phyloP scores from a whole-genome alignment of 805 yeast species.

The Nakazawaea ernobii region DNA sequence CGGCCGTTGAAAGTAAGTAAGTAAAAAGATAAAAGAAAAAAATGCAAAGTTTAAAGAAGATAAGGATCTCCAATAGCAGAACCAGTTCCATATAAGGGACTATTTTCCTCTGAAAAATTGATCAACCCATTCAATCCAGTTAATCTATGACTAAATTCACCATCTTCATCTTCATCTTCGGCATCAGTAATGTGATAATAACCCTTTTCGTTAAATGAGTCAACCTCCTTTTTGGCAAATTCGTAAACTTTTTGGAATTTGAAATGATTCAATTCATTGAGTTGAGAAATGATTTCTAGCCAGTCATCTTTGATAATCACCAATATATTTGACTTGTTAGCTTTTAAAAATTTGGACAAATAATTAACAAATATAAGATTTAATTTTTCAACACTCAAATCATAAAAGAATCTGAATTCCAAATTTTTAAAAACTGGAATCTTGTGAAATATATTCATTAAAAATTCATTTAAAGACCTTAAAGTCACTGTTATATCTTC shows the following conservation, averaged over 20 bases:
- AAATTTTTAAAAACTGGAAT: slow-evolving; percentile 61
- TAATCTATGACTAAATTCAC: slow-evolving; percentile 14
- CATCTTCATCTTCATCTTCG: slow-evolving; percentile 3
- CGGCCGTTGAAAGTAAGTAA: neutral
- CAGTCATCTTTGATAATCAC: slow-evolving; percentile 26
- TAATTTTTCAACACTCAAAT: slow-evolving; percentile 27
- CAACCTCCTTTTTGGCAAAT: slow-evolving; percentile 21
- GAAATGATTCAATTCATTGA: slow-evolving; percentile 25
- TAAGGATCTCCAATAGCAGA: neutral
- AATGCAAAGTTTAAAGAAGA: neutral
- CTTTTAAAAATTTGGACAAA: slow-evolving; percentile 21
- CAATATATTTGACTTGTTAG: slow-evolving; percentile 27
- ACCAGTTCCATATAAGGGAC: slow-evolving; percentile 12
- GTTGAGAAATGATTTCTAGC: slow-evolving; percentile 20
- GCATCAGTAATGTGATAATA: slow-evolving; percentile 5
- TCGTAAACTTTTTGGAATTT: slow-evolving; percentile 21
- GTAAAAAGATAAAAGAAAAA: neutral
- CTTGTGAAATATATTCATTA: slow-evolving; percentile 53
- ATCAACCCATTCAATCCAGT: slow-evolving; percentile 20
- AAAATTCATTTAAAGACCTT: slow-evolving; percentile 51
- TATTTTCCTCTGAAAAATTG: slow-evolving; percentile 14
- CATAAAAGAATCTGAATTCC: slow-evolving; percentile 43
- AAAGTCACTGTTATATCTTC: slow-evolving; percentile 47
- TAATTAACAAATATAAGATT: slow-evolving; percentile 23
- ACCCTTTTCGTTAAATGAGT: slow-evolving; percentile 18